Evolutionary conservation across 495 filamentous ascomycete species (phyloP).

Genomic region (Hypoxylon lenormandii): DNA sequence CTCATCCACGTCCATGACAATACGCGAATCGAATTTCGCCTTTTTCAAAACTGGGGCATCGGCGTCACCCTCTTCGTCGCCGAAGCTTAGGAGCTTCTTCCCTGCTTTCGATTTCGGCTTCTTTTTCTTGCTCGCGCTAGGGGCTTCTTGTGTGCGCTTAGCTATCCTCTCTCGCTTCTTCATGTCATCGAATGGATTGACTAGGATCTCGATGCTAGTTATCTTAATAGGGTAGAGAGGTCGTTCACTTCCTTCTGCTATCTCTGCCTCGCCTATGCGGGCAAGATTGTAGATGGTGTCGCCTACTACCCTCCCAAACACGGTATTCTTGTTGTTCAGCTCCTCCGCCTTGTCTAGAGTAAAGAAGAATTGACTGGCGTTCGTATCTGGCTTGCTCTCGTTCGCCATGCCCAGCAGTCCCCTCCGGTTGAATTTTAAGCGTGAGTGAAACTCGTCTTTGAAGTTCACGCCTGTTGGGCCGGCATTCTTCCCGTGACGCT

Average conservation of each 20-base stretch:
- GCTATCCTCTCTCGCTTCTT: conserved; percentile 71
- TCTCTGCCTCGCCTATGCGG: conserved; percentile 88
- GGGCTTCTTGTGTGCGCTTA: conserved; percentile 55
- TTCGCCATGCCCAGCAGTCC: conserved; percentile 96
- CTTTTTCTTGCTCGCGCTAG: conserved; percentile 71
- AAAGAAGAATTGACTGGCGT: conserved; percentile 97
- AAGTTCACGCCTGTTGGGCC: conserved; percentile 70
- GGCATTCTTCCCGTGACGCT: conserved; percentile 67
- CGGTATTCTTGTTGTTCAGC: conserved; percentile 86
- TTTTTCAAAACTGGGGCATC: conserved; percentile 78
- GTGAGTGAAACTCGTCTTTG: conserved; percentile 89
- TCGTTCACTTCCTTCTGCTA: conserved; percentile 81
- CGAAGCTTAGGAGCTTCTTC: conserved; percentile 90
- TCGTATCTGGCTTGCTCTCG: conserved; percentile 76
- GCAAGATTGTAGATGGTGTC: conserved; percentile 96
- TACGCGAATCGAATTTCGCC: conserved; percentile 87
- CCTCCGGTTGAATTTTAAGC: conserved; percentile 90
- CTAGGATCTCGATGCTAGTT: conserved; percentile 80
- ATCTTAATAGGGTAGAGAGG: conserved; percentile 89
- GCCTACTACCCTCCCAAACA: conserved; percentile 92
- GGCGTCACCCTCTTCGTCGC: conserved; percentile 82
- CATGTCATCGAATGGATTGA: conserved; percentile 91
- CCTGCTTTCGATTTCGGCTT: conserved; percentile 75
- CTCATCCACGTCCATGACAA: conserved; percentile 72
- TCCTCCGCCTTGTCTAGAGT: conserved; percentile 86